These are phyloP conservation scores for Aspergillus latus DNA, from an alignment of 2,329 filamentous ascomycete genomes.

Conservation along the genomic window DNA sequence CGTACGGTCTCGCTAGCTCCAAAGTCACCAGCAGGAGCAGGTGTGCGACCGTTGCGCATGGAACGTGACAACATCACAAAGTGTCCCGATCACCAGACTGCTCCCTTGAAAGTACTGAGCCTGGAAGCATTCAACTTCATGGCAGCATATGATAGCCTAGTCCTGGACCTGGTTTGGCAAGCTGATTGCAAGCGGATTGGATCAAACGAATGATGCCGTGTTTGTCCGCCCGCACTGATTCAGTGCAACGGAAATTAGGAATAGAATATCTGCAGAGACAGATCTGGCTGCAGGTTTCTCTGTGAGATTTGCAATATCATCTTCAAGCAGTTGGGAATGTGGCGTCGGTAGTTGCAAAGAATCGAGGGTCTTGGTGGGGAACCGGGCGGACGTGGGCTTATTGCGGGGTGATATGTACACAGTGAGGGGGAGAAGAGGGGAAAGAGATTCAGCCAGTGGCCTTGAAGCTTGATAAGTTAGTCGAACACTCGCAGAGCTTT, in stretches of 20 bases:
- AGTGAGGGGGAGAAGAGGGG: not conserved
- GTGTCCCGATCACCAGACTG: constrained; percentile 36
- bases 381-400: constrained; percentile 29
- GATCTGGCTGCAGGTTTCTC: constrained; percentile 31
- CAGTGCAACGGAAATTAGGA: constrained; percentile 22
- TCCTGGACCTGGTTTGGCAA: not conserved
- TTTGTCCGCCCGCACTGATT: constrained; percentile 44
- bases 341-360: constrained; percentile 20
- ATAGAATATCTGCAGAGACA: constrained; percentile 13
- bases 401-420: constrained; percentile 20
- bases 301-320: constrained; percentile 29
- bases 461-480: not conserved
- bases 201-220: constrained; percentile 39
- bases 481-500: not conserved
- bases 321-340: constrained; percentile 22
- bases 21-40: constrained; percentile 34
- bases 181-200: constrained; percentile 14
- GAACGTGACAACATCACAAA: constrained; percentile 34
- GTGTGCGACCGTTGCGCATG: constrained; percentile 43
- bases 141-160: constrained; percentile 28
- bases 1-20: constrained; percentile 43
- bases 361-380: constrained; percentile 15
- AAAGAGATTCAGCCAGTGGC: not conserved
- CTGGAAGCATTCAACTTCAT: constrained; percentile 22
- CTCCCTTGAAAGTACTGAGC: constrained; percentile 23